Evolutionary conservation across 768 basidiomycete species (phyloP).

Genomic region (Leccinellum rugosiceps): DNA sequence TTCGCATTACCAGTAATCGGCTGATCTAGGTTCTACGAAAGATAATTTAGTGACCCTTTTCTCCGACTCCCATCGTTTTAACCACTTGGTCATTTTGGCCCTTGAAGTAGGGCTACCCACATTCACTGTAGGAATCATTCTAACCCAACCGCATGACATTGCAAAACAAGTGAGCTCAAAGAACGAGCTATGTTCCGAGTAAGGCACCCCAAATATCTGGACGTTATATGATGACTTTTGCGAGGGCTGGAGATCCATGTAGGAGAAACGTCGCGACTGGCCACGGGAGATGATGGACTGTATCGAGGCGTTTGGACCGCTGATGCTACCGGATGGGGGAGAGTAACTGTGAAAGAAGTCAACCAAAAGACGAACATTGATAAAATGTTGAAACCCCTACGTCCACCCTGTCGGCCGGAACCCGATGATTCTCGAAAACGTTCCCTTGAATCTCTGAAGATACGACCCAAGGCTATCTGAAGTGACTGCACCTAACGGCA

Average conservation of each 20-base stretch:
- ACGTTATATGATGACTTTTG: conserved; percentile 67
- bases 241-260: conserved; percentile 61
- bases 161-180: conserved; percentile 95
- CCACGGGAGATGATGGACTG: conserved; percentile 64
- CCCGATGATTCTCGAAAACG: conserved; percentile 70
- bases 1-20: conserved; percentile 44
- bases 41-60: conserved; percentile 48
- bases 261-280: conserved; percentile 66
- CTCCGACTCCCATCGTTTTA: conserved; percentile 86
- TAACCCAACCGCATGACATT: conserved; percentile 77
- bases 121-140: conserved; percentile 96
- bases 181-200: conserved; percentile 96
- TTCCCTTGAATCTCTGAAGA: conserved; percentile 66
- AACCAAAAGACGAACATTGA: background rate
- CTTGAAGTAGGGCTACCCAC: conserved; percentile 70
- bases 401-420: conserved; percentile 98
- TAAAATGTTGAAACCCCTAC: conserved; percentile 41
- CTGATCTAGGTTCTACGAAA: conserved; percentile 36
- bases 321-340: conserved; percentile 63
- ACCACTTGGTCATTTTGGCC: conserved; percentile 86
- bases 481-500: conserved; percentile 73
- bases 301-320: conserved; percentile 60
- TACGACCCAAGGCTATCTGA: conserved; percentile 78
- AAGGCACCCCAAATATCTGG: conserved; percentile 81
- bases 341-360: conserved; percentile 48